Percentiles rank a stretch among this genome's conserved stretches.
Conservation (phyloP, 495 filamentous ascomycete genomes). For the Clohesyomyces aquaticus region DNA sequence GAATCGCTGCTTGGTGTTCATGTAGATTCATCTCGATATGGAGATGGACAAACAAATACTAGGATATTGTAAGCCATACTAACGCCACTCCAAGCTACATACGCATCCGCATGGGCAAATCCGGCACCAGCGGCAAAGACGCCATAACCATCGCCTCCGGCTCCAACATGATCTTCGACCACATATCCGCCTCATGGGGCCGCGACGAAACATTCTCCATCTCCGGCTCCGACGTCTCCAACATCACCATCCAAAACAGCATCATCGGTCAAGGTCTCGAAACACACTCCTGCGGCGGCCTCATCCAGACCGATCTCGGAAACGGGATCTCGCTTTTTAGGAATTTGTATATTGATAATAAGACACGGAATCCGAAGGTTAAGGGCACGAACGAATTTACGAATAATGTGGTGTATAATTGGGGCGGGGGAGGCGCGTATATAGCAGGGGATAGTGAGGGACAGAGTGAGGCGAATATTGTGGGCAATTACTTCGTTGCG, state of each 20-base stretch:
- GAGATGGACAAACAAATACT: too few relatives aligned
- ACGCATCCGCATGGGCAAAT: slow-evolving; percentile 31
- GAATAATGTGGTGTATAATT: slow-evolving; percentile 39
- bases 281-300: slow-evolving; percentile 30
- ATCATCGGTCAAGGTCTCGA: slow-evolving; percentile 35
- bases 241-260: slow-evolving; percentile 36
- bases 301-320: slow-evolving; percentile 28
- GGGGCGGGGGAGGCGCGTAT: slow-evolving; percentile 34
- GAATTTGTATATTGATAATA: slow-evolving; percentile 35
- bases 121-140: slow-evolving; percentile 26
- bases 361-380: slow-evolving; percentile 34
- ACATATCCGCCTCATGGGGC: slow-evolving; percentile 30
- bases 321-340: slow-evolving; percentile 27
- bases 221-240: slow-evolving; percentile 18
- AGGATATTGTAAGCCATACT: too few relatives aligned
- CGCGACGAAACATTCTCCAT: slow-evolving; percentile 32
- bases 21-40: too few relatives aligned
- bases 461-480: slow-evolving; percentile 23
- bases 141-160: slow-evolving; percentile 27
- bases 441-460: slow-evolving; percentile 27
- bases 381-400: slow-evolving; percentile 34
- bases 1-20: too few relatives aligned
- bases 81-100: too few relatives aligned
- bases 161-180: slow-evolving; percentile 35
- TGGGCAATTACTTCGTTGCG: slow-evolving; percentile 33